Evolutionary conservation across 768 basidiomycete species (phyloP).

Genomic region (Psilocybe cyanescens): DNA sequence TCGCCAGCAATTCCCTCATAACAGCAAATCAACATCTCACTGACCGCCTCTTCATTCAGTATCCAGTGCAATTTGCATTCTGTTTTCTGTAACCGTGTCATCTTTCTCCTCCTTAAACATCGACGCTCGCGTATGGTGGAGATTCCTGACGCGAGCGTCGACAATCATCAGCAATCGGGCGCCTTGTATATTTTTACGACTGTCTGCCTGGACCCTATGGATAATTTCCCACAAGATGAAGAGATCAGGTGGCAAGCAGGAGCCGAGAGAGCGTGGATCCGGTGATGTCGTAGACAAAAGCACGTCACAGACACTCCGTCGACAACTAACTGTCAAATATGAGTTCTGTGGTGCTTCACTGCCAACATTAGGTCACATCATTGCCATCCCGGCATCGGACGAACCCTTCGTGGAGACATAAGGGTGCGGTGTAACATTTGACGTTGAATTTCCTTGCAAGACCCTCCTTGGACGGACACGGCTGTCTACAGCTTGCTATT

Average conservation of each 20-base stretch:
- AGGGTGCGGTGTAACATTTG: background rate
- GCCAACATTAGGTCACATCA: background rate
- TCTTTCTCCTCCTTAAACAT: conserved; percentile 2
- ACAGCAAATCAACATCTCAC: background rate
- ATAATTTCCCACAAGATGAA: background rate
- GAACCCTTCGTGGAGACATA: background rate
- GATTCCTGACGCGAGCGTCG: background rate
- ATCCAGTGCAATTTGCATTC: conserved; percentile 8
- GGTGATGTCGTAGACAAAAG: background rate
- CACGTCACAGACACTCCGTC: background rate
- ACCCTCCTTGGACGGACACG: too few species aligned
- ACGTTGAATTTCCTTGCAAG: background rate
- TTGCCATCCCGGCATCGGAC: background rate
- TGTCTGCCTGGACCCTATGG: background rate
- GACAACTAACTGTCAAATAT: background rate
- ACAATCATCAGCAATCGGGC: background rate
- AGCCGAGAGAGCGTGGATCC: background rate
- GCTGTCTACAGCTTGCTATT: too few species aligned
- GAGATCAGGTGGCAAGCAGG: background rate
- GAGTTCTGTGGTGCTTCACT: background rate
- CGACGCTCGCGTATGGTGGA: background rate
- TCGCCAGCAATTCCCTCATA: background rate
- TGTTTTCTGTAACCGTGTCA: conserved; percentile 4
- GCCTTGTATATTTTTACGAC: background rate
- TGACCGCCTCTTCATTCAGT: background rate